Percentiles rank a stretch among this genome's conserved stretches.
Evolutionary conservation across 129 eudicot species (phyloP).

Genomic region (Silybum marianum): DNA sequence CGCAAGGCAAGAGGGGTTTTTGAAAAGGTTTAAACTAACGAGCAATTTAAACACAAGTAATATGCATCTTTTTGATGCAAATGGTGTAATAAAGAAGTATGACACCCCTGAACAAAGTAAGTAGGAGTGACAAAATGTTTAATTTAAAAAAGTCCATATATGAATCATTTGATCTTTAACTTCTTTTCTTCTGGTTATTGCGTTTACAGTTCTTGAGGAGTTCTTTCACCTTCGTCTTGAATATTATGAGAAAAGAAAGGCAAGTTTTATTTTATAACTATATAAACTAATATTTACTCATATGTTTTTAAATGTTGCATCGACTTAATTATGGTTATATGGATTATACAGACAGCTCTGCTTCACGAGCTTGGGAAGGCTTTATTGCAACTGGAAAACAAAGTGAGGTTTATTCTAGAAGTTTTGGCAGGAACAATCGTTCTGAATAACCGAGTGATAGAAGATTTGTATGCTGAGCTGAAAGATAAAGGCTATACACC

Average conservation of each 20-base stretch:
- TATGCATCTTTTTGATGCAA: constrained; percentile 89
- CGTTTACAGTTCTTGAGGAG: constrained; percentile 76
- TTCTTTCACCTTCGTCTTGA: constrained; percentile 71
- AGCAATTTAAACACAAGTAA: constrained; percentile 75
- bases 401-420: constrained; percentile 70
- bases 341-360: constrained; percentile 46
- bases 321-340: neutral
- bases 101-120: constrained; percentile 86
- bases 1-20: constrained; percentile 82
- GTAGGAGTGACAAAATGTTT: neutral
- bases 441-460: constrained; percentile 80
- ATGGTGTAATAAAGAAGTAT: constrained; percentile 80
- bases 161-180: neutral
- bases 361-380: constrained; percentile 57
- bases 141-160: neutral
- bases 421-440: constrained; percentile 75
- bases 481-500: constrained; percentile 76
- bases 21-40: constrained; percentile 76
- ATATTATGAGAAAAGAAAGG: constrained; percentile 76
- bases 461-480: constrained; percentile 64
- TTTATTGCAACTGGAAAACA: constrained; percentile 65
- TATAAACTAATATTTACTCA: neutral
- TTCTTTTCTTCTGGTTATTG: neutral
- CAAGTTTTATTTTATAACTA: constrained; percentile 19
- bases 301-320: neutral